Base-by-base conservation (phyloP, 2,329 filamentous ascomycete species). In the Cadophora malorum region DNA sequence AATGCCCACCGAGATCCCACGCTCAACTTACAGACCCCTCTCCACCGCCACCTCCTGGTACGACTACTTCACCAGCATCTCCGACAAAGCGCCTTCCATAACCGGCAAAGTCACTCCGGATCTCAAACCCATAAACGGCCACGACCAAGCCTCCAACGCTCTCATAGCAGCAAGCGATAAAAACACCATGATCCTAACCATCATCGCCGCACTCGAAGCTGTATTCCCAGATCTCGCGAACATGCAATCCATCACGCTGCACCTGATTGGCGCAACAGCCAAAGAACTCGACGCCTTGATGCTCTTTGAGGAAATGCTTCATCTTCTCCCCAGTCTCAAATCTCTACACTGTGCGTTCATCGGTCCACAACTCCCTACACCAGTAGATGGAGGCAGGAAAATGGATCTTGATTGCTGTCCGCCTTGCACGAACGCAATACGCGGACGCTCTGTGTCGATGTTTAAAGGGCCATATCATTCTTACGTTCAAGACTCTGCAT, bases 51-150 rank as follows among this genome's bases (percentile, higher is more conserved):
- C 10, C 6, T 53, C 50, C 28, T 73, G 71, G 71, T 64, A 64
- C 19, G 71, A 73, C 10, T 73, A 72, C 59, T 72, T 67, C 63
- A 71, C 66, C 8, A 47, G 35, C 8, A 63, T 72, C 31, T 73
- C 71, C 3, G 69, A 71, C 49, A 70, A 71, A 60, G 62, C 21
- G 1, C 56, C 25, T 12, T 25, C 52, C 25, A 31, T 68, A 8
- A 23, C 62, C 1, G 64, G 63, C 8, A 53, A 63, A 6, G 25
- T 68, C 14, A 47, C 55, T 8, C 19, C 56, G 1, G 68, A 67
- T 35, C 35, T 68, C 1, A 21, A 47, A 16, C 62, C 67, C 0
- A 21, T 64, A 3, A 35, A 14, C 1, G 63, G 25, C 3, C 53
- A 61, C 38, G 52, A 41, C 4, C n/a, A 65, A 21, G 65, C 63